These are phyloP conservation scores for Botrytis fragariae DNA, from an alignment of 2,329 filamentous ascomycete species.

Conservation along the genomic window DNA sequence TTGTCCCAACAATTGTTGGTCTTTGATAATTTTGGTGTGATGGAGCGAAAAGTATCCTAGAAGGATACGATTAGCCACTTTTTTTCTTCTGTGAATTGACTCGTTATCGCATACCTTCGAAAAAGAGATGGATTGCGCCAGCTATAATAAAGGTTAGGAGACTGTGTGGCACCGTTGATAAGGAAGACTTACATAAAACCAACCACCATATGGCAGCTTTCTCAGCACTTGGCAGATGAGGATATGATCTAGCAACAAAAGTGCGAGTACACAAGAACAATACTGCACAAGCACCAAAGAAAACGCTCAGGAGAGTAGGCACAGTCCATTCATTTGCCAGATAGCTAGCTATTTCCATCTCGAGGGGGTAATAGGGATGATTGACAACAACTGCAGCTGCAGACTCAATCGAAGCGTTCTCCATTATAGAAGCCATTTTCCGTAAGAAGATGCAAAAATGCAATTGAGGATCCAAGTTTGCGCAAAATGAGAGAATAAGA, in stretches of 20 bases:
- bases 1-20: constrained; percentile 49
- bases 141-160: constrained; percentile 24
- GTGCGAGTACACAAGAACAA: constrained; percentile 58
- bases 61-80: background rate
- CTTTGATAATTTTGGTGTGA: constrained; percentile 43
- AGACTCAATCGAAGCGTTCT: constrained; percentile 27
- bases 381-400: constrained; percentile 26
- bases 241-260: constrained; percentile 52
- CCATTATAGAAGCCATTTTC: constrained; percentile 26
- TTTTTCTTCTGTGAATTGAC: background rate
- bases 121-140: constrained; percentile 37
- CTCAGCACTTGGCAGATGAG: constrained; percentile 53
- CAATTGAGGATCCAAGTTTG: background rate
- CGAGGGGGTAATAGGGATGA: constrained; percentile 72
- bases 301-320: constrained; percentile 56
- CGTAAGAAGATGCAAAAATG: constrained; percentile 1
- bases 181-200: constrained; percentile 57
- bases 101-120: constrained; percentile 35
- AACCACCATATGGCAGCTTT: constrained; percentile 70
- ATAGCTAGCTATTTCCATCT: constrained; percentile 60
- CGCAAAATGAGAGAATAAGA: background rate
- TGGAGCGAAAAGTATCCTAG: constrained; percentile 49
- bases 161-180: background rate
- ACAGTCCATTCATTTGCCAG: constrained; percentile 63
- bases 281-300: constrained; percentile 53